Percentiles rank a stretch among this genome's conserved stretches.
Evolutionary conservation across 1,284 basidiomycete species (phyloP).

Genomic region (Golubevia sp.): DNA sequence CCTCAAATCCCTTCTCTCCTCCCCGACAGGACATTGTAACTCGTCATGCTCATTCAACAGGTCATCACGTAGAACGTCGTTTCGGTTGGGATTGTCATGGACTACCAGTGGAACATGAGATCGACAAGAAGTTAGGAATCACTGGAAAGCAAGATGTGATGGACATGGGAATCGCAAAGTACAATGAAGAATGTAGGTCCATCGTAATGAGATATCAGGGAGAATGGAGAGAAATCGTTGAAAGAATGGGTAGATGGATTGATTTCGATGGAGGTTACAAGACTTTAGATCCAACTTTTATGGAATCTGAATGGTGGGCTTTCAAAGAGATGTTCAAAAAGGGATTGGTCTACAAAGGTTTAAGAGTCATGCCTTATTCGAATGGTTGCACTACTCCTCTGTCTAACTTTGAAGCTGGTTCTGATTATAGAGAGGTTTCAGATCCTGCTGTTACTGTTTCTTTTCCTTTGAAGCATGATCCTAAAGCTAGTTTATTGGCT

Average conservation of each 20-base stretch:
- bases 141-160: constrained; percentile 58
- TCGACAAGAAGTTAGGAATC: constrained; percentile 60
- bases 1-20: neutral
- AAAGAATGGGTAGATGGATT: constrained; percentile 60
- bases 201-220: constrained; percentile 59
- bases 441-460: constrained; percentile 56
- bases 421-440: constrained; percentile 56
- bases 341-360: constrained; percentile 55
- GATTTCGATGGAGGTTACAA: constrained; percentile 61
- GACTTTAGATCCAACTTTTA: constrained; percentile 56
- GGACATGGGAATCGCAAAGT: constrained; percentile 56
- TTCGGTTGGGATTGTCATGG: constrained; percentile 62
- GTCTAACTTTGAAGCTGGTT: constrained; percentile 59
- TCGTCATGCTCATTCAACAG: constrained; percentile 52
- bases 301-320: constrained; percentile 61
- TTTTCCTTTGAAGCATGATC: constrained; percentile 49
- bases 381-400: constrained; percentile 58
- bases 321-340: constrained; percentile 50
- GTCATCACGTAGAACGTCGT: constrained; percentile 58
- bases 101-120: constrained; percentile 60
- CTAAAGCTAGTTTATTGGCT: constrained; percentile 51
- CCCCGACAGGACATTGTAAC: constrained; percentile 46
- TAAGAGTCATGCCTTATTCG: constrained; percentile 60
- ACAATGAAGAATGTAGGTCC: constrained; percentile 55
- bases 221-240: constrained; percentile 55